Base-by-base conservation (phyloP, 306 rosid species). In the Herpetospermum pedunculosum region DNA sequence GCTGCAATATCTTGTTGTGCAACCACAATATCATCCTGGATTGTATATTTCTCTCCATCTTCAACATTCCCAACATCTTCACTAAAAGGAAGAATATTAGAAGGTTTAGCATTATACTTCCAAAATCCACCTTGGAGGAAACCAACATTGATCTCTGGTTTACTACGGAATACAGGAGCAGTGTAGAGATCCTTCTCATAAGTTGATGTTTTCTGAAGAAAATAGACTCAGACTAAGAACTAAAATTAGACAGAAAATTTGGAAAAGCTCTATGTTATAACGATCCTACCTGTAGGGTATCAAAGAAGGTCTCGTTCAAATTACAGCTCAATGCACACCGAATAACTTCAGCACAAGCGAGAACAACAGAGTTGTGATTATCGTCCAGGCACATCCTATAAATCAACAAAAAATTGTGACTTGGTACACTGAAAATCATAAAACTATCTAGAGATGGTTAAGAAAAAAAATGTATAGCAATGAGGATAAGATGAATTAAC, bases 1-100 rank as follows among this genome's bases (percentile, higher is more conserved):
- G 92, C 96, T 47, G 83, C 84, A 83, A 94, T 79, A 85, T 94
- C 99, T 80, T 94, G 99, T 80, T 92, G 96, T 64, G 96, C 96
- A 79, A 94, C 84, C 77, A 85, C 85, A 80, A 94, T 77, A 80
- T 94, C 99, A 78, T 94, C 99, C 86, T 94, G 89, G 81, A 94
- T 94, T 67, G 96, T 91, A 78, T 85, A 83, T 58, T 89, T 89
- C 52, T 77, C 92, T 76, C 86, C 95, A 52, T 81, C 80, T 71
- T 86, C 95, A 76, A 81, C 80, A 60, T 85, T 87, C 76, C 82
- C 53, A 44, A 85, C 74, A 79, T 88, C 86, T 73, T 87, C 88
- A 4, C 77, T 74, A 41, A 82, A 67, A 77, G 88, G 83, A 79
- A 81, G 84, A 79, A 91, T 76, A 82, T 87, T 91, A 49, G 97